These are phyloP conservation scores for Pichia kudriavzevii DNA, from an alignment of 1,139 yeast species.

Conservation along the genomic window DNA sequence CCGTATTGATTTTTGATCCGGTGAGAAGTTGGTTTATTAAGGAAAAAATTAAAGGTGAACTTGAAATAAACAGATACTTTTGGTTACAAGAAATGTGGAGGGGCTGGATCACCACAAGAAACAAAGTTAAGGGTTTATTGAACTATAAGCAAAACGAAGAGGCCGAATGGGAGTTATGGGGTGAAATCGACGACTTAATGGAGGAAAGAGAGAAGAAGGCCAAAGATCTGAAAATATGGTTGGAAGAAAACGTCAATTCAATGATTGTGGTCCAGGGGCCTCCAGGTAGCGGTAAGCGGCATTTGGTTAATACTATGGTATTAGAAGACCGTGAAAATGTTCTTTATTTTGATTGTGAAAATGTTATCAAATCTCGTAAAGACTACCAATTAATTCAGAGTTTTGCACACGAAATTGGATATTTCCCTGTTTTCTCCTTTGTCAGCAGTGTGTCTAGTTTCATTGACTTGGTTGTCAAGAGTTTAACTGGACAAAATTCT, in stretches of 20 bases:
- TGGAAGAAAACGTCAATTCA: constrained; percentile 76
- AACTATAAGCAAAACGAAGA: constrained; percentile 31
- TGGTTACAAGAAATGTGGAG: constrained; percentile 24
- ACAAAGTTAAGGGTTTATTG: constrained; percentile 32
- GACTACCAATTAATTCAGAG: constrained; percentile 62
- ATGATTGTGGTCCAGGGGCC: constrained; percentile 90
- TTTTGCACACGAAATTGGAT: constrained; percentile 75
- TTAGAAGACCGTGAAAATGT: constrained; percentile 50
- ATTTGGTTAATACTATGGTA: constrained; percentile 65
- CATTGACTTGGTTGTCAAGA: constrained; percentile 79
- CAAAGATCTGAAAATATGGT: constrained; percentile 66
- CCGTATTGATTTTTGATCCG: constrained; percentile 87
- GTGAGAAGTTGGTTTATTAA: constrained; percentile 76
- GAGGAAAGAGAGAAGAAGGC: constrained; percentile 62
- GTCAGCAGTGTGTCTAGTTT: constrained; percentile 71
- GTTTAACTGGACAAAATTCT: constrained; percentile 89
- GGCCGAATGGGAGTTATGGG: constrained; percentile 21
- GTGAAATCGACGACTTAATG: constrained; percentile 45
- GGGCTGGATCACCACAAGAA: constrained; percentile 33
- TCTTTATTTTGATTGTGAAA: constrained; percentile 72
- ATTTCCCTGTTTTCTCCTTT: constrained; percentile 94
- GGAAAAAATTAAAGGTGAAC: constrained; percentile 57
- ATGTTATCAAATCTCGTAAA: constrained; percentile 60
- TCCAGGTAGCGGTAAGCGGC: constrained; percentile 86
- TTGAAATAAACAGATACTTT: constrained; percentile 29